Evolutionary conservation across 768 basidiomycete genomes (phyloP).

Genomic region (Sarcomyxa edulis): DNA sequence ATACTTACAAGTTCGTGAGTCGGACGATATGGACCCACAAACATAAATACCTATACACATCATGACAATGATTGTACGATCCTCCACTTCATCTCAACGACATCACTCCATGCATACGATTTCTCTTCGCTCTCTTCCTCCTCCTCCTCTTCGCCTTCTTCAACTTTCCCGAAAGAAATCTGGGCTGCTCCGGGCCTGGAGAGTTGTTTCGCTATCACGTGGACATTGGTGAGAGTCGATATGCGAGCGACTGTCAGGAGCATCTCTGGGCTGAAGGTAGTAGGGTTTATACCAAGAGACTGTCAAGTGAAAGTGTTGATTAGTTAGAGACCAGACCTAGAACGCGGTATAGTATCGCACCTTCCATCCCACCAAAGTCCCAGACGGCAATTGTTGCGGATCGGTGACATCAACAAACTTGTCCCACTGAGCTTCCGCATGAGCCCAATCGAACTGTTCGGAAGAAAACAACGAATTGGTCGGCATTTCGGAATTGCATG

Average conservation of each 20-base stretch:
- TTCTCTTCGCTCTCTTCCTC: constrained; percentile 2
- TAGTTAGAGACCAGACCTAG: neutral
- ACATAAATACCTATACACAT: too few species aligned
- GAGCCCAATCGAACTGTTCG: constrained; percentile 29
- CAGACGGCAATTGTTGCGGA: constrained; percentile 20
- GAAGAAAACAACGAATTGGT: neutral
- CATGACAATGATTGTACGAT: too few species aligned
- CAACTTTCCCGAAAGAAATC: constrained; percentile 6
- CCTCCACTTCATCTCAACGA: neutral
- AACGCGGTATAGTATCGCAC: constrained; percentile 21
- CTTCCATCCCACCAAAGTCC: constrained; percentile 43
- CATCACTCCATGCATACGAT: neutral
- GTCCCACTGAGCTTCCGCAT: constrained; percentile 27
- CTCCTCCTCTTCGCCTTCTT: neutral
- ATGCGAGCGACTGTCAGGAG: constrained; percentile 44
- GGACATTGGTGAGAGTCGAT: constrained; percentile 2
- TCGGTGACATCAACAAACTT: constrained; percentile 16
- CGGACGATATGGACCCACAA: too few species aligned
- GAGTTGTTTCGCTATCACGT: constrained; percentile 1
- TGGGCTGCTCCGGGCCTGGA: constrained; percentile 2
- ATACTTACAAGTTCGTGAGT: too few species aligned
- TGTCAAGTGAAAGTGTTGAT: too few species aligned
- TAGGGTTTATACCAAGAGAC: constrained; percentile 55
- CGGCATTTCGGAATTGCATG: neutral
- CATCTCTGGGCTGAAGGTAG: constrained; percentile 55